These are phyloP conservation scores for Lepidopterella palustris DNA, from an alignment of 495 filamentous ascomycete species.

Conservation along the genomic window DNA sequence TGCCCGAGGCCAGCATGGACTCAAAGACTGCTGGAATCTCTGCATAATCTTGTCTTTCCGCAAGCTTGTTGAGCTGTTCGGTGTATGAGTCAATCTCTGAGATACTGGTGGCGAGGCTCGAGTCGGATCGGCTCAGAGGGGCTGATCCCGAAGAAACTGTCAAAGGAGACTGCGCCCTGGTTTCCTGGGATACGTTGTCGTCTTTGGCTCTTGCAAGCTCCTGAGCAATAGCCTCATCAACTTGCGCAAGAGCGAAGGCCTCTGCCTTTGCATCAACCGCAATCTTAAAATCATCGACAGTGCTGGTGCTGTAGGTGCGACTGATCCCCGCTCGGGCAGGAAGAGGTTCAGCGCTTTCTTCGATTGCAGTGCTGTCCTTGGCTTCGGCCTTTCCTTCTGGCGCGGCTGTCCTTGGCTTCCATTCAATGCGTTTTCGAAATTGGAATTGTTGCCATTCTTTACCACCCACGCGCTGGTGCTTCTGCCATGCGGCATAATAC, in stretches of 20 bases:
- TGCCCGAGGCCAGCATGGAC: conserved; percentile 67
- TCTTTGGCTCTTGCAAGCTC: conserved; percentile 44
- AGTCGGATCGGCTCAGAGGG: conserved; percentile 23
- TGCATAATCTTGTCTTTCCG: conserved; percentile 58
- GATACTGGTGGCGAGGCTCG: conserved; percentile 17
- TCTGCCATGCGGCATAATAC: conserved; percentile 84
- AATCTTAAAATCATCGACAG: conserved; percentile 53
- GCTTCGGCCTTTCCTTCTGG: conserved; percentile 48
- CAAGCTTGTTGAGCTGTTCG: conserved; percentile 66
- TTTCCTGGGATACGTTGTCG: conserved; percentile 33
- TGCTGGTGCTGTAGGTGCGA: conserved; percentile 45
- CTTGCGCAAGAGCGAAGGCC: conserved; percentile 50
- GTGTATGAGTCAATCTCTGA: conserved; percentile 52
- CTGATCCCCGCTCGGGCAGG: conserved; percentile 41
- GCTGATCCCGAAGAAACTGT: conserved; percentile 17
- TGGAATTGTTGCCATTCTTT: conserved; percentile 89
- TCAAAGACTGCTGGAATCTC: conserved; percentile 90
- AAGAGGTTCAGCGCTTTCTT: conserved; percentile 42
- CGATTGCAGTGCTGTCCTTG: conserved; percentile 45
- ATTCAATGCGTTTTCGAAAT: conserved; percentile 76
- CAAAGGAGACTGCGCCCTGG: conserved; percentile 15
- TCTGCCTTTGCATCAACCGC: conserved; percentile 45
- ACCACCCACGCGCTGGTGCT: conserved; percentile 61
- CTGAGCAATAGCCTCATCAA: conserved; percentile 59
- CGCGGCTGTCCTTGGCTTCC: conserved; percentile 55